Conservation (phyloP, 345 rosid species). For the Conringia planisiliqua region DNA sequence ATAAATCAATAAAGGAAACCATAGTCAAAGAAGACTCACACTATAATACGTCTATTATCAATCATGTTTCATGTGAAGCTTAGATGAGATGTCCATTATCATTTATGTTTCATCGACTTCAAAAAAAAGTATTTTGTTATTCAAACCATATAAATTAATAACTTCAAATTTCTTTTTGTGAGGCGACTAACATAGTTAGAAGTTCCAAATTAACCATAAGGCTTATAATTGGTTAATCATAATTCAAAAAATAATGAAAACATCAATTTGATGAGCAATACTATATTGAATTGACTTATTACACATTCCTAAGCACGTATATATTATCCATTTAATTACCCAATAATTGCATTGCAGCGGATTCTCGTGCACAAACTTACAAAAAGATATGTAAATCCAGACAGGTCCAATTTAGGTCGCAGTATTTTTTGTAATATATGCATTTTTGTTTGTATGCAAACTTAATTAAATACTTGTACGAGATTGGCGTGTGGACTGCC, state of each 20-base stretch:
- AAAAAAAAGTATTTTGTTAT: not conserved
- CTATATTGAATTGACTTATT: constrained; percentile 9
- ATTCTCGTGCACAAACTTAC: constrained; percentile 29
- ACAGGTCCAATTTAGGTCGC: constrained; percentile 19
- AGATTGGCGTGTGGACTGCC: constrained; percentile 67
- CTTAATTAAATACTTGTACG: constrained; percentile 24
- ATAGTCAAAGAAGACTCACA: not conserved
- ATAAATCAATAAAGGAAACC: not conserved
- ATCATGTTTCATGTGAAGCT: not conserved
- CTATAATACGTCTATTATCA: not conserved
- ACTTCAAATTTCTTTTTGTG: not conserved
- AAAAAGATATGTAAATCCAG: constrained; percentile 25
- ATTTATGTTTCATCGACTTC: not conserved
- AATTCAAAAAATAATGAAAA: not conserved
- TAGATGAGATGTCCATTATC: not conserved
- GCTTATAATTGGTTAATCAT: not conserved
- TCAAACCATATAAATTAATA: not conserved
- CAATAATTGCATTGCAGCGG: constrained; percentile 10
- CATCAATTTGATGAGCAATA: not conserved
- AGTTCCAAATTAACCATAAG: not conserved
- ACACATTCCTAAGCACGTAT: constrained; percentile 4
- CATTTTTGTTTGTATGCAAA: constrained; percentile 15
- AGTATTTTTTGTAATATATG: not conserved
- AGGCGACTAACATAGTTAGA: not conserved
- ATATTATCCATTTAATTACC: not conserved